Percentiles rank a stretch among this genome's conserved stretches.
These are phyloP conservation scores for Whalleya microplaca DNA, from an alignment of 2,329 filamentous ascomycete species.

Conservation along the genomic window DNA sequence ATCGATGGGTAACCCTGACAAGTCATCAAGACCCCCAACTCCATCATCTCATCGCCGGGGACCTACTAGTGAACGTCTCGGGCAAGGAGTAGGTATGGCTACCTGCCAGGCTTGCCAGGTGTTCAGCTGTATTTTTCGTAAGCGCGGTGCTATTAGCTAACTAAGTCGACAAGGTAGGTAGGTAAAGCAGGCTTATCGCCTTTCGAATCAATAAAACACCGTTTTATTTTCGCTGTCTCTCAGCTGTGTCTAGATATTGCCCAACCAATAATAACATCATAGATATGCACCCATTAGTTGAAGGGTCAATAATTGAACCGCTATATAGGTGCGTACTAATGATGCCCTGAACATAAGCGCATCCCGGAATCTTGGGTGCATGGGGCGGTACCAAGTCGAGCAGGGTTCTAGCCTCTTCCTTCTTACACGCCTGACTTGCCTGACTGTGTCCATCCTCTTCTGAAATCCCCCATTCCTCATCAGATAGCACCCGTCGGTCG, in stretches of 20 bases:
- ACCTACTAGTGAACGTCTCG: constrained; percentile 30
- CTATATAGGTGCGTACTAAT: constrained; percentile 20
- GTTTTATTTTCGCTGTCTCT: background rate
- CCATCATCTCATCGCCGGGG: constrained; percentile 25
- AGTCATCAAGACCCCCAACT: constrained; percentile 20
- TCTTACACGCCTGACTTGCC: constrained; percentile 14
- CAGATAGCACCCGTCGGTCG: constrained; percentile 7
- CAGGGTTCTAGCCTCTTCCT: constrained; percentile 36
- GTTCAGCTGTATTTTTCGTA: constrained; percentile 24
- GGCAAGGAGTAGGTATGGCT: constrained; percentile 7
- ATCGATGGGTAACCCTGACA: constrained; percentile 29
- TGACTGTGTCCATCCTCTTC: constrained; percentile 7
- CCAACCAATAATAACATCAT: constrained; percentile 3
- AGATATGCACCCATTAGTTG: constrained; percentile 4
- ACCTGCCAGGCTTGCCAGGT: constrained; percentile 13
- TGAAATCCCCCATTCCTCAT: constrained; percentile 14
- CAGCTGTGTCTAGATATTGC: background rate
- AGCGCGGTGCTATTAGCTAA: constrained; percentile 14
- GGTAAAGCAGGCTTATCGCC: background rate
- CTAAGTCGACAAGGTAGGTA: constrained; percentile 16
- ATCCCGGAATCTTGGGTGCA: constrained; percentile 41
- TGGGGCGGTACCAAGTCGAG: constrained; percentile 30
- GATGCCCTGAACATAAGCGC: constrained; percentile 27
- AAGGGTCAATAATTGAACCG: constrained; percentile 25
- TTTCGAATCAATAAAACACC: background rate